Evolutionary conservation across 768 basidiomycete species (phyloP).

Genomic region (Psilocybe cyanescens): DNA sequence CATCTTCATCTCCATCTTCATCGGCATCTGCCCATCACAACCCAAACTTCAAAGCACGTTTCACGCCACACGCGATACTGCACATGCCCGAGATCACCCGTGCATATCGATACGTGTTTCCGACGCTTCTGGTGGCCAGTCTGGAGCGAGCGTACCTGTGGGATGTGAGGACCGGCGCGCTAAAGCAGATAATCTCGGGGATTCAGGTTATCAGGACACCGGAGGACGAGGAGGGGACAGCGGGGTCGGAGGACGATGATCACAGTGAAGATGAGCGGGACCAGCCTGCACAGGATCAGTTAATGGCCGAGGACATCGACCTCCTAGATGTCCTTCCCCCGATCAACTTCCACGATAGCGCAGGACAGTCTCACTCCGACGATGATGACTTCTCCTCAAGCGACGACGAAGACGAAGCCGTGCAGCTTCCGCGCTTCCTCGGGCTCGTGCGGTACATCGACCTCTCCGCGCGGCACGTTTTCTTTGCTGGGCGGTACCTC

Average conservation of each 20-base stretch:
- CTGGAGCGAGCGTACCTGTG: conserved; percentile 55
- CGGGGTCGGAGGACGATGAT: not conserved
- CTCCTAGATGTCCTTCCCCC: not conserved
- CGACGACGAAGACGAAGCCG: conserved; percentile 11
- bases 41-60: conserved; percentile 44
- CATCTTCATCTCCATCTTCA: not conserved
- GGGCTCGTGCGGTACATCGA: conserved; percentile 68
- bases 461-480: conserved; percentile 56
- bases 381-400: not conserved
- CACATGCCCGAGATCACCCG: conserved; percentile 43
- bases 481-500: conserved; percentile 54
- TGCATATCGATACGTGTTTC: conserved; percentile 74
- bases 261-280: not conserved
- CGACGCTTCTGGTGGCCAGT: conserved; percentile 59
- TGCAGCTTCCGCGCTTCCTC: conserved; percentile 22
- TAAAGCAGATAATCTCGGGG: conserved; percentile 51
- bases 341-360: not conserved
- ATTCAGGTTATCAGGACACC: conserved; percentile 30
- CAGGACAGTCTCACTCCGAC: not conserved
- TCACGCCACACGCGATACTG: conserved; percentile 66
- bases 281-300: not conserved
- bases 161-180: conserved; percentile 56
- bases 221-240: not conserved
- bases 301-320: not conserved
- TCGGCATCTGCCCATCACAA: not conserved